Base-by-base conservation (phyloP, 208 protist species). In the Angomonas ambiguus region DNA sequence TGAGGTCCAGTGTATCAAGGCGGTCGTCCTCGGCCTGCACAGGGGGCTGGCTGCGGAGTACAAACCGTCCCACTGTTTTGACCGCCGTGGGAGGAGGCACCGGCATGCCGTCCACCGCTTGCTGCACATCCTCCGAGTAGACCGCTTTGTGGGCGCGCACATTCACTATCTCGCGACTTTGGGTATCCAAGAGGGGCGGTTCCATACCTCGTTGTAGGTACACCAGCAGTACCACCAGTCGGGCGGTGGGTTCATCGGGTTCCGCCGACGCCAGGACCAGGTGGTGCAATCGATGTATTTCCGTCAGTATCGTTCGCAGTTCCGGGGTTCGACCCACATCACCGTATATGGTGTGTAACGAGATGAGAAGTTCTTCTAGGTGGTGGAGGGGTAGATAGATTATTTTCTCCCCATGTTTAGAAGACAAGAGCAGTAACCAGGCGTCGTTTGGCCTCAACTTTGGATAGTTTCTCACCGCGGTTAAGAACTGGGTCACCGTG, bases 161-260 rank as follows among this genome's bases (percentile, higher is more conserved):
- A 0, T 61, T 35, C 34, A 22, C 30, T 32, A 83, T 69, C 10
- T 76, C 63, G 2, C 71, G 55, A 45, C 76, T 78, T 35, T 63
- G 57, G 13, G 68, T 62, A 1, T 79, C 90, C 16, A 94, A 56
- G 58, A 83, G 71, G 25, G 88, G 81, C 20, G 79, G 67, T 10
- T 49, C 62, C 81, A 88, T 88, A 59, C 88, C 88, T 42, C 69
- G 53, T 72, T 94, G 88, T 49, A 92, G 62, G 53, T 87, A 76
- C 8, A 82, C 83, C 2, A 92, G 58, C 25, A 94, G 69, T 16
- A 94, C 81, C 32, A 80, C 88, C 18, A 84, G 60, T 42, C 85
- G 78, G 32, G 88, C 88, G 6, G 72, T 69, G 28, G 80, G 70
- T 60, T 82, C 81, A 55, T 74, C 69, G 1, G 78, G 58, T 20